Percentiles rank a stretch among this genome's conserved stretches.
phyloP scores from a whole-genome alignment of 495 filamentous ascomycete species.

The Durotheca rogersii region DNA sequence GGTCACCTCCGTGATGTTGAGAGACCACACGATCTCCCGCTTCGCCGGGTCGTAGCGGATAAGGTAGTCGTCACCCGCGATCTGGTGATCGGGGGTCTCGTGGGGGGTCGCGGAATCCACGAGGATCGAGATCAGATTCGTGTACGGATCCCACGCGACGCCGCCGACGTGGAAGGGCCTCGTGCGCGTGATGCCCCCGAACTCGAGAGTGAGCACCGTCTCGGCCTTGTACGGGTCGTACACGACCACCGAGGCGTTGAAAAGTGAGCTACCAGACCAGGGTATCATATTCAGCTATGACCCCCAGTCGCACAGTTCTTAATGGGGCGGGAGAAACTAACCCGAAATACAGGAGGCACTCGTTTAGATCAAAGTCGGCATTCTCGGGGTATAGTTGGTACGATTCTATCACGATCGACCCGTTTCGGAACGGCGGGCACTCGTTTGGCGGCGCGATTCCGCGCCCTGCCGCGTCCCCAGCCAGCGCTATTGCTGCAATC shows the following conservation, averaged over 20 bases:
- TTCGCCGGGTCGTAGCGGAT: conserved; percentile 23
- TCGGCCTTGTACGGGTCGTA: conserved; percentile 37
- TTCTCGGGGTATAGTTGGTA: conserved; percentile 43
- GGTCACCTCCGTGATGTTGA: conserved; percentile 32
- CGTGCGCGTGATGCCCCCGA: conserved; percentile 33
- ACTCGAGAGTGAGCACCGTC: conserved; percentile 29
- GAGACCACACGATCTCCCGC: conserved; percentile 28
- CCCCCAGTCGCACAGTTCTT: neutral
- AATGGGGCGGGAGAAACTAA: conserved; percentile 6
- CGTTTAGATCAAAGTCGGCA: conserved; percentile 37
- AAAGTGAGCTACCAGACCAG: conserved; percentile 20
- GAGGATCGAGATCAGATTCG: conserved; percentile 35
- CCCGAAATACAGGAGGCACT: conserved; percentile 35
- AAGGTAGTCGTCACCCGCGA: conserved; percentile 34
- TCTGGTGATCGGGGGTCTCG: conserved; percentile 32
- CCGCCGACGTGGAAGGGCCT: conserved; percentile 35
- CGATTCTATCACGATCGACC: conserved; percentile 34
- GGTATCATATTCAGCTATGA: conserved; percentile 4
- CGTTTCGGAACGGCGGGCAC: conserved; percentile 35
- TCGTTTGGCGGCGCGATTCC: neutral
- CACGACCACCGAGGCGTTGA: conserved; percentile 33
- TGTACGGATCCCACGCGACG: conserved; percentile 37
- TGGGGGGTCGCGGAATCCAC: conserved; percentile 31
- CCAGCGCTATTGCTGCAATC: conserved; percentile 5
- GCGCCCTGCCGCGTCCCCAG: conserved; percentile 5